Conservation (phyloP, 495 filamentous ascomycete species). For the Lindgomyces ingoldianus region DNA sequence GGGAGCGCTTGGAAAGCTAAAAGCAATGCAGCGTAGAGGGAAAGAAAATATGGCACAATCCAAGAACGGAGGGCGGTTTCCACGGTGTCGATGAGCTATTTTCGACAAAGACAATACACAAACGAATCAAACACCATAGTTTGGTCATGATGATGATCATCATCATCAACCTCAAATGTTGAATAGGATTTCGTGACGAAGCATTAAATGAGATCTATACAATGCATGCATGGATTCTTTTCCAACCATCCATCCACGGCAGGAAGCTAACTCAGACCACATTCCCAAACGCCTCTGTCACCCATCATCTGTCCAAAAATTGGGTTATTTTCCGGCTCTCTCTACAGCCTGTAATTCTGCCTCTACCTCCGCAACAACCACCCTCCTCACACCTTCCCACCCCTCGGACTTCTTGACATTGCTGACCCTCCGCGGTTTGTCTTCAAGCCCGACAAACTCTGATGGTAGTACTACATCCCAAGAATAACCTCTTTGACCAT, state of each 20-base stretch:
- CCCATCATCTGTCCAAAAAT: neutral
- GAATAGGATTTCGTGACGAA: too few relatives aligned
- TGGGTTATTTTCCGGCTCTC: constrained; percentile 5
- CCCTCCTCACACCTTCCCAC: constrained; percentile 43
- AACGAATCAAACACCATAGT: too few relatives aligned
- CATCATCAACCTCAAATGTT: too few relatives aligned
- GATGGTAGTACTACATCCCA: constrained; percentile 75
- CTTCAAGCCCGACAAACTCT: constrained; percentile 73
- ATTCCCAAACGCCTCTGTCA: neutral
- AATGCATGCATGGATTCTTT: too few relatives aligned
- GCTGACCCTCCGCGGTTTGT: constrained; percentile 63
- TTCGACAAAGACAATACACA: too few relatives aligned
- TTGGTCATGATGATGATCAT: too few relatives aligned
- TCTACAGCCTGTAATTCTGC: constrained; percentile 34
- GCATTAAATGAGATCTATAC: too few relatives aligned
- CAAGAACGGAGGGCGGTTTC: too few relatives aligned
- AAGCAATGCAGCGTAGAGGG: too few relatives aligned
- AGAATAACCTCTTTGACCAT: constrained; percentile 63
- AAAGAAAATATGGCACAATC: too few relatives aligned
- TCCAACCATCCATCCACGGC: neutral
- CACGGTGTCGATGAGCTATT: too few relatives aligned
- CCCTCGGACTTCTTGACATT: constrained; percentile 41
- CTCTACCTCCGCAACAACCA: constrained; percentile 42
- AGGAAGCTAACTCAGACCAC: neutral
- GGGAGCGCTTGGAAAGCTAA: too few relatives aligned